Evolutionary conservation across 352 stramenopile species (phyloP).

Genomic region (Albugo candida): DNA sequence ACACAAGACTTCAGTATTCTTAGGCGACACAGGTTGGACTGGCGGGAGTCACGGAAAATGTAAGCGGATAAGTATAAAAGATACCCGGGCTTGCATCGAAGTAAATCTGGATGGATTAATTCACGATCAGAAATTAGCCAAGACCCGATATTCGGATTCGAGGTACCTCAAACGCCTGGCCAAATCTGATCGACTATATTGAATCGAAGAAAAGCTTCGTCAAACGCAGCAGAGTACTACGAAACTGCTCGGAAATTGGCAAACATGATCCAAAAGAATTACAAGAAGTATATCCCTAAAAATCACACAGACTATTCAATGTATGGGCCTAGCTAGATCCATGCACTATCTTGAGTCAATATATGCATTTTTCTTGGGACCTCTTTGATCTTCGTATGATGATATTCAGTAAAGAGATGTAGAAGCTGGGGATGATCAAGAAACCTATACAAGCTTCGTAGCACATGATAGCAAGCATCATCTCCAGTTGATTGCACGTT

Average conservation of each 20-base stretch:
- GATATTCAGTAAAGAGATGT: no score
- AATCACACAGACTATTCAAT: conserved; percentile 90
- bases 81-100: conserved; percentile 90
- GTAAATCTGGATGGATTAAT: conserved; percentile 93
- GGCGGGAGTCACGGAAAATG: conserved; percentile 90
- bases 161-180: conserved; percentile 80
- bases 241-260: conserved; percentile 83
- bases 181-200: conserved; percentile 77
- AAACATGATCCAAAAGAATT: conserved; percentile 93
- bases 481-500: no score
- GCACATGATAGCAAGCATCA: no score
- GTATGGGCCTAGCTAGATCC: no score
- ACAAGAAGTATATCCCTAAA: conserved; percentile 88
- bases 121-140: conserved; percentile 67
- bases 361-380: no score
- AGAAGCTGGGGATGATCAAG: no score
- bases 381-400: no score
- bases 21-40: conserved; percentile 97
- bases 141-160: conserved; percentile 89
- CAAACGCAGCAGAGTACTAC: conserved; percentile 85
- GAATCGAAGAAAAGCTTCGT: conserved; percentile 86
- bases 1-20: conserved; percentile 86
- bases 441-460: no score
- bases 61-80: conserved; percentile 95
- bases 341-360: no score